These are phyloP conservation scores for Phaeosphaeriaceae sp. DNA, from an alignment of 2,329 filamentous ascomycete species.

Conservation along the genomic window DNA sequence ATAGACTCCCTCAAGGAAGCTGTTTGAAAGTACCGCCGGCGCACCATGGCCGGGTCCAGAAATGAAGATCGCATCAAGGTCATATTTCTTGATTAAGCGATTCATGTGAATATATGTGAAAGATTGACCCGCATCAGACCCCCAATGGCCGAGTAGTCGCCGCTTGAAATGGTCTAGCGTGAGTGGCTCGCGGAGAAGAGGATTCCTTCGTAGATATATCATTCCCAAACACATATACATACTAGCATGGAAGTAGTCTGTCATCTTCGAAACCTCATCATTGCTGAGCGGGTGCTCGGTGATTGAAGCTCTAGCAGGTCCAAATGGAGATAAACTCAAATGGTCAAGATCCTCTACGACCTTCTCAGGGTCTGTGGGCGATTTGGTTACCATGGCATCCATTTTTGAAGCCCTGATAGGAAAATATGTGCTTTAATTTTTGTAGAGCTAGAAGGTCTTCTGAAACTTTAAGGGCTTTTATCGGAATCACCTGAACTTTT, in stretches of 20 bases:
- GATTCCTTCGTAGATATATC: slow-evolving; percentile 79
- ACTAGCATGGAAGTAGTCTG: slow-evolving; percentile 76
- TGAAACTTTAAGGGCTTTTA: slow-evolving; percentile 2
- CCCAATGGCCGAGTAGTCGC: slow-evolving; percentile 78
- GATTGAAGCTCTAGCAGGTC: slow-evolving; percentile 69
- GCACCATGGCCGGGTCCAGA: slow-evolving; percentile 81
- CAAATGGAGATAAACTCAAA: slow-evolving; percentile 63
- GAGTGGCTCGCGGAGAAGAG: slow-evolving; percentile 72
- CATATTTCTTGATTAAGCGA: slow-evolving; percentile 80
- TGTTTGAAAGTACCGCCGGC: slow-evolving; percentile 75
- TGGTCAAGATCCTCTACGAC: slow-evolving; percentile 36
- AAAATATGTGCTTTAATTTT: slow-evolving; percentile 8
- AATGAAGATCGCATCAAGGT: slow-evolving; percentile 74
- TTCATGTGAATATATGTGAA: slow-evolving; percentile 87
- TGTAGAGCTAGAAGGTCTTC: not conserved
- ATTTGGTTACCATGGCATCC: slow-evolving; percentile 31
- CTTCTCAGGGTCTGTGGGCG: slow-evolving; percentile 32
- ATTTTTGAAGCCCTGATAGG: slow-evolving; percentile 16
- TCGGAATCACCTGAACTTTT: slow-evolving; percentile 14
- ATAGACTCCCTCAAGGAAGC: slow-evolving; percentile 79
- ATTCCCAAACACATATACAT: slow-evolving; percentile 79
- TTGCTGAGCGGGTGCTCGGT: slow-evolving; percentile 65
- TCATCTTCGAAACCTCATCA: slow-evolving; percentile 71
- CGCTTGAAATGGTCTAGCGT: slow-evolving; percentile 74
- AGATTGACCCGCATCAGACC: slow-evolving; percentile 78